Base-by-base conservation (phyloP, 768 basidiomycete genomes). In the Mycena albidolilacea region DNA sequence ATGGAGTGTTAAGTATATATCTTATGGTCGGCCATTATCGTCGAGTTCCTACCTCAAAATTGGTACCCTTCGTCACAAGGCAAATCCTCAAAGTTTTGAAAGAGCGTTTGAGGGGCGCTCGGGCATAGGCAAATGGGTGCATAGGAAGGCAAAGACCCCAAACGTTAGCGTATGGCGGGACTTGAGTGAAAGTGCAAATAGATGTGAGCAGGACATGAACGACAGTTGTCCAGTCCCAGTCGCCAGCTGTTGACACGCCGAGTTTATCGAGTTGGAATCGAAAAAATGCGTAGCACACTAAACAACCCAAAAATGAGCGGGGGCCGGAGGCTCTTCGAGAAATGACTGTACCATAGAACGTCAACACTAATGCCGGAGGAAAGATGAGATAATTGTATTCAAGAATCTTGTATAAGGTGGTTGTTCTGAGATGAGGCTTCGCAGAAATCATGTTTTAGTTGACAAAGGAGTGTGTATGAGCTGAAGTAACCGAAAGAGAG, bases 11-110 rank as follows among this genome's bases (percentile, higher is more conserved):
- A 4, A 48, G 46, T 48, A 48, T 48, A 48, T 17, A 48, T 48
- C 46, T 48, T 48, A 48, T 48, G 14, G 46, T 48, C 17, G 46
- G 2, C 23, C 23, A 23, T 23, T 23, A 23, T 23, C 23, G 46
- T 48, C 46, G 46, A 48, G 46, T 48, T 48, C 46, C 46, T 48
- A 48, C 46, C 46, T 48, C 46, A 48, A 48, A 48, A 48, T 48
- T 48, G 15, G 46, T 48, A 17, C 46, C 46, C 46, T 48, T 48
- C 46, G 46, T 48, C 46, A 48, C 46, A 48, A 48, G 46, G 46
- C 46, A 48, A 48, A 48, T 48, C 46, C 46, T 48, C 46, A 48
- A 48, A 48, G 1, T 12, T 48, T 48, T 48, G 46, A 48, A 48
- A 17, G 46, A 48, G 46, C 46, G 46, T 48, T 1, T 48, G 46